These are phyloP conservation scores for Candida ipomoeae DNA, from an alignment of 805 yeast genomes.

Conservation along the genomic window DNA sequence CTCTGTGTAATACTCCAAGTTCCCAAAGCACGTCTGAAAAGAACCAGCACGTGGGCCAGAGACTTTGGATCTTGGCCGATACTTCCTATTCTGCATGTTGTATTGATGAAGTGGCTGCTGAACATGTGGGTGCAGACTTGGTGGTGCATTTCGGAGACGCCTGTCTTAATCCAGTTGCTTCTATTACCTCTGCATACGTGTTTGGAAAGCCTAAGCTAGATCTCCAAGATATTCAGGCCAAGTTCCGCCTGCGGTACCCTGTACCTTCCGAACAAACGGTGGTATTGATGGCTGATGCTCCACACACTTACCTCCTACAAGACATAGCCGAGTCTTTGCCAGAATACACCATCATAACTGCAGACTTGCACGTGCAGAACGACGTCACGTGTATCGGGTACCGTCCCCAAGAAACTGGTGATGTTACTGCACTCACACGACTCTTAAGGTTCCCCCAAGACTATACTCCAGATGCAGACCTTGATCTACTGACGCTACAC, in stretches of 20 bases:
- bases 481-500: conserved; percentile 42
- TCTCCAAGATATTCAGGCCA: conserved; percentile 28
- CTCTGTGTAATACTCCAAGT: background rate
- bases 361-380: conserved; percentile 28
- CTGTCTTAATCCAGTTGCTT: conserved; percentile 75
- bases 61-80: conserved; percentile 85
- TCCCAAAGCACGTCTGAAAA: background rate
- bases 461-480: background rate
- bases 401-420: conserved; percentile 16
- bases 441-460: background rate
- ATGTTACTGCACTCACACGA: conserved; percentile 17
- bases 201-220: conserved; percentile 68
- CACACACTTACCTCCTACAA: conserved; percentile 48
- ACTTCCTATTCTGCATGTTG: conserved; percentile 95
- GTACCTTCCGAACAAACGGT: conserved; percentile 39
- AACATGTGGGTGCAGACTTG: conserved; percentile 79
- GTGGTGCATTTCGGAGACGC: conserved; percentile 95
- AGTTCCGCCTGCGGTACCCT: conserved; percentile 41
- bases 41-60: conserved; percentile 17
- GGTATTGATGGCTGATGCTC: conserved; percentile 71
- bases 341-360: conserved; percentile 22
- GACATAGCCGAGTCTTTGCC: conserved; percentile 35
- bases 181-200: conserved; percentile 71
- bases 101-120: conserved; percentile 95
- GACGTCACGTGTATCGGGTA: conserved; percentile 42